Evolutionary conservation across 306 rosid genomes (phyloP), one percentile per base, ranked within the genome.

Genomic region (Lotus japonicus): DNA sequence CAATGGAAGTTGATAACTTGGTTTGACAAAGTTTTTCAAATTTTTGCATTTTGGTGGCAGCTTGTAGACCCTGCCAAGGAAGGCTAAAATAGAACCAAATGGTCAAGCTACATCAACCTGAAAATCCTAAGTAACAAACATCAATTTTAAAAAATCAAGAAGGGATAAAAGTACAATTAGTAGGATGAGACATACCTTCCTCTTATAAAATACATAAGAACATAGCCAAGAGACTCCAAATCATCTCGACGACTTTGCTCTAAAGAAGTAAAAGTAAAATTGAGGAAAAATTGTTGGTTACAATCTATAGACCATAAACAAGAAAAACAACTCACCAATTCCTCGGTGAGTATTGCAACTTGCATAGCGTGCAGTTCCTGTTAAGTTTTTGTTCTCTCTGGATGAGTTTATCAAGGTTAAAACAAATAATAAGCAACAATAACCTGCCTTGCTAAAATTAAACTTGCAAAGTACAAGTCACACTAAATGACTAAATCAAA

Each of bases 21-120:
- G 63, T 87, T 66, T 82, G 83, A 42, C 87, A 80, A 65, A 89
- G 81, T 80, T 76, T 85, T 45, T 89, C 94, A 76, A 85, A 89
- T 55, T 87, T 89, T 77, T 85, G 89, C 75, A 69, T 73, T 79
- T 81, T 87, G 11, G 77, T 82, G 77, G 81, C 84, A 59, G 89
- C 91, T 72, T 82, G 82, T n/a, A 89, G 79, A 64, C 94, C 96
- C 77, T 89, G 96, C 96, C 94, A 89, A 60, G 96, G 96, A 85
- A 89, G 96, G 80, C 96, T 89, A 77, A 66, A 58, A 64, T 43
- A 52, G 5, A 52, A 76, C 14, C 53, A 73, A 62, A 52, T 18
- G 31, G 59, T 82, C 46, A 59, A 52, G 33, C 2, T 57, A 66
- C 16, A 33, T 55, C 50, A 45, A 56, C 52, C 14, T 35, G 8